Base-by-base conservation (phyloP, 1,284 basidiomycete species). In the Ceratobasidium sp. region DNA sequence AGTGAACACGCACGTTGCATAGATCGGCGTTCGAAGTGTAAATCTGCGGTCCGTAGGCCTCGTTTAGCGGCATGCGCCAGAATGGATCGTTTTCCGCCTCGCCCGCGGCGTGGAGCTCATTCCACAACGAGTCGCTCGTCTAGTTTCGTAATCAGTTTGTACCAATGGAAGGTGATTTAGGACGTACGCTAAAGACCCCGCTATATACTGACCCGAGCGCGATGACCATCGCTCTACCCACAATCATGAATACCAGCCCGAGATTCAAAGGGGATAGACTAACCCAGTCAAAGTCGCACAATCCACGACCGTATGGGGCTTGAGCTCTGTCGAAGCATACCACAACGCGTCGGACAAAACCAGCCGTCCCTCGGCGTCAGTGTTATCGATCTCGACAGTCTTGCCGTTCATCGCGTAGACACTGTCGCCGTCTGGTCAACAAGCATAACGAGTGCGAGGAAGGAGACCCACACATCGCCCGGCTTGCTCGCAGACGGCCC, bases 351-450 rank as follows among this genome's bases (percentile, higher is more conserved):
- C 94, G 63, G 91, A 86, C 46, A 93, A 86, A 27, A 96, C 85
- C 27, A 96, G 85, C 34, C 95, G 89, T 22, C 95, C 94, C 80
- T 95, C 93, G 3, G 93, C 93, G 80, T 95, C 94, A 0, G 94
- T 95, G 83, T 95, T 95, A 83, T 95, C 93, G 48, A 96, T 88
- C 81, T 96, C 93, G 41, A 96, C 87, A 0, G 91, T 90, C 81
- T 94, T 94, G 51, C 94, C 94, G 80, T 95, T 95, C 89, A 94
- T 94, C 6, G 93, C 92, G 78, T 93, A 91, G 76, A 96, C 81
- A 69, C 94, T 93, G 8, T 54, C 22, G 62, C 39, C 39, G 56
- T 54, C 66, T 63, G 29, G 54, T 41, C 19, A 74, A 51, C 14
- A 62, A 11, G 56, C 34, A 59, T 16, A 7, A 19, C 54, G 29